Evolutionary conservation across 2,329 filamentous ascomycete species (phyloP), one percentile per base, ranked within the genome.

Genomic region (Monosporascus sp.): DNA sequence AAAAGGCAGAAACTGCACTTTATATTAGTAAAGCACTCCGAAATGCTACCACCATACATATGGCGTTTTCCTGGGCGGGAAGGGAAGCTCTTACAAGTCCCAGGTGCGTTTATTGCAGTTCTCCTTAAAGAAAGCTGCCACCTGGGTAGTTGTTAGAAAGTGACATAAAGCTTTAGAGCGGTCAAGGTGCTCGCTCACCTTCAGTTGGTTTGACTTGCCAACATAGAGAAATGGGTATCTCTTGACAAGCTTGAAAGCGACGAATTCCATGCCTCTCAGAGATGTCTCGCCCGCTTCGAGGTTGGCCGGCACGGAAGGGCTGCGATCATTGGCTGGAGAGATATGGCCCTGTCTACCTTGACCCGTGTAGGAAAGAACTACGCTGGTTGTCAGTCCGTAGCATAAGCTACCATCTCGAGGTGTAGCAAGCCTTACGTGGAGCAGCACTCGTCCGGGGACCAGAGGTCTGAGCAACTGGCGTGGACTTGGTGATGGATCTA

Each of bases 41-140:
- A 5, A 8, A 35, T 43, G 9, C 37, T 25, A 14, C 14, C 25
- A 5, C 4, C 24, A 18, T 1, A 6, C 15, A 3, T 8, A 17
- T 2, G 11, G 14, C 5, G 9, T 20, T 50, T 25, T 15, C 18
- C 36, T 5, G 43, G 15, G 1, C 11, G 5, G 17, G 45, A 47
- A 22, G 49, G 53, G 20, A 20, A 77, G 31, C 3, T 35, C 86
- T 77, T 76, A 94, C 89, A 96, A 73, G 57, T 93, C 85, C 91
- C 91, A 96, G 11, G 74, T 64, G 54, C 82, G 78, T 2, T 74
- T 70, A 61, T 80, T 81, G 58, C 88, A 75, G 27, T 72, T 78
- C 3, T 67, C 63, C 36, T 80, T 74, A 60, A 89, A 90, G 67
- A 81, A 78, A 0, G 72, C 70, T 22, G 59, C 62, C 5, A 70